These are phyloP conservation scores for Xylaria bambusicola DNA, from an alignment of 495 filamentous ascomycete genomes.

Conservation along the genomic window DNA sequence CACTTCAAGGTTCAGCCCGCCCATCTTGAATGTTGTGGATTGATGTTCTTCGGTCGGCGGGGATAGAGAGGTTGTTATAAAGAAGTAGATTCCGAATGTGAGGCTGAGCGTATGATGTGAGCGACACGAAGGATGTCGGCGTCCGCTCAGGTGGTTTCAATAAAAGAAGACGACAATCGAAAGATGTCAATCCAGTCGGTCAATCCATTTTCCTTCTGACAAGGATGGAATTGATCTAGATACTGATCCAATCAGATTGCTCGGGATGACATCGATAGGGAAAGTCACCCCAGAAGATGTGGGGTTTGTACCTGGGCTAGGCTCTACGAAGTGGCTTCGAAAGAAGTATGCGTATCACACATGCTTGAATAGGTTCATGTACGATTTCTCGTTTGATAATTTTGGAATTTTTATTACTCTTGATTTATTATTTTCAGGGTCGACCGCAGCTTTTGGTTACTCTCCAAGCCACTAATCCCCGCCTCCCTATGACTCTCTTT, in stretches of 20 bases:
- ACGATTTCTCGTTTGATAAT: not conserved
- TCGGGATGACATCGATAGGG: constrained; percentile 5
- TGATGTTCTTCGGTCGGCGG: too few species aligned
- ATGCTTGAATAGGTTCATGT: not conserved
- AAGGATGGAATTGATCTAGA: not conserved
- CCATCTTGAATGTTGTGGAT: too few species aligned
- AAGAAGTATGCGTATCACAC: too few species aligned
- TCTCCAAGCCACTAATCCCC: constrained; percentile 80
- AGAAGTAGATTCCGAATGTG: not conserved
- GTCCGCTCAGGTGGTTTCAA: not conserved
- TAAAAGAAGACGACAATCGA: not conserved
- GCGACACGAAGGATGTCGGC: not conserved
- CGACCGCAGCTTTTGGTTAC: constrained; percentile 58
- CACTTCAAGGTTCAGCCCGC: constrained; percentile 89
- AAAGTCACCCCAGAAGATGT: not conserved
- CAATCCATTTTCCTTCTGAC: constrained; percentile 8
- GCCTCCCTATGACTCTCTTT: constrained; percentile 70
- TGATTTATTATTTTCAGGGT: not conserved
- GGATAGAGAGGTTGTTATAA: too few species aligned
- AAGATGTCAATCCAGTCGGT: constrained; percentile 4
- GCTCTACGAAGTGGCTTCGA: too few species aligned
- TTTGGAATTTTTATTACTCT: constrained; percentile 7
- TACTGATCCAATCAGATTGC: constrained; percentile 7
- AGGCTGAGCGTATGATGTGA: not conserved
- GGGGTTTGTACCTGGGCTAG: not conserved